These are phyloP conservation scores for Yamadazyma olivae DNA, from an alignment of 805 yeast species.

Conservation along the genomic window DNA sequence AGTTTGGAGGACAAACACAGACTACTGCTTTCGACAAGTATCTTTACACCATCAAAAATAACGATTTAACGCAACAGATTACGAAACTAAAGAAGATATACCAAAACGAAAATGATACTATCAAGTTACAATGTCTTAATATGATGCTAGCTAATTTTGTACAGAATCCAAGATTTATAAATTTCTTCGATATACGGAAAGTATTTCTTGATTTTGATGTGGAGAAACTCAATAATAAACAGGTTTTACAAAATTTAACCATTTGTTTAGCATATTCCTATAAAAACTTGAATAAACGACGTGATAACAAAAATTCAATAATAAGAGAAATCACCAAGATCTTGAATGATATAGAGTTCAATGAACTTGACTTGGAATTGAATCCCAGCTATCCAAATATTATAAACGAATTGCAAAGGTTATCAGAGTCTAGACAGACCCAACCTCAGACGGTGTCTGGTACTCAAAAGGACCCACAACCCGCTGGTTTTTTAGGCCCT, in stretches of 20 bases:
- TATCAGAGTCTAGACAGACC: neutral
- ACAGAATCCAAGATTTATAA: conserved; percentile 8
- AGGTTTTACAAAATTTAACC: conserved; percentile 1
- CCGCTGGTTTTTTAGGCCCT: too few relatives aligned
- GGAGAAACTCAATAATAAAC: neutral
- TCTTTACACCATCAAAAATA: conserved; percentile 1
- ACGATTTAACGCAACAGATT: conserved; percentile 3
- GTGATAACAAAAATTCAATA: neutral
- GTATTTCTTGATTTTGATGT: conserved; percentile 6
- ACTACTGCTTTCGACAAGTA: neutral
- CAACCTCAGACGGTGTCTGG: neutral
- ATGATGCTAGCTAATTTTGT: conserved; percentile 7
- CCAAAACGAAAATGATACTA: neutral
- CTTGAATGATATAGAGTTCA: neutral
- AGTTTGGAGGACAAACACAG: too few relatives aligned
- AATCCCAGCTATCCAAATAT: neutral
- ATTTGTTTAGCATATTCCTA: conserved; percentile 7
- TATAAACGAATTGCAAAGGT: neutral
- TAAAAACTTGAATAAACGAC: conserved; percentile 3
- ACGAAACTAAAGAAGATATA: neutral
- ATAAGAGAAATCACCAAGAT: conserved; percentile 1
- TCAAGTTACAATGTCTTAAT: conserved; percentile 10
- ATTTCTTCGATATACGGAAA: conserved; percentile 7
- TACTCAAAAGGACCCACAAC: neutral
- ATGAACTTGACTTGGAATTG: neutral